Conservation (phyloP, 352 stramenopile genomes). For the Peronospora tabacina region DNA sequence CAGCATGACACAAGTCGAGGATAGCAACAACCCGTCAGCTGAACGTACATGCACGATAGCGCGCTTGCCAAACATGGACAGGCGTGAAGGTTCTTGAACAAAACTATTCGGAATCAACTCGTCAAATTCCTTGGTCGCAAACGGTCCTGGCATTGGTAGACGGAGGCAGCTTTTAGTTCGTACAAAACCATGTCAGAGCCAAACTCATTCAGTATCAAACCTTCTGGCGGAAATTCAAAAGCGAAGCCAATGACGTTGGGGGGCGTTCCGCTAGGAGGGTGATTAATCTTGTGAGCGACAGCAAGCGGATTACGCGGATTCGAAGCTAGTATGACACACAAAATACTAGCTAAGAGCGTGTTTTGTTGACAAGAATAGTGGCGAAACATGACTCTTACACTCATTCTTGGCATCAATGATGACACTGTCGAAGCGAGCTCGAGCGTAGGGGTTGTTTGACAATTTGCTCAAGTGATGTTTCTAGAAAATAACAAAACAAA, state of each 20-base stretch:
- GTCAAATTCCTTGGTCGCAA: constrained; percentile 45
- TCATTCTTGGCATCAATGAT: constrained; percentile 82
- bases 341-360: constrained; percentile 5
- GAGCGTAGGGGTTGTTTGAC: constrained; percentile 67
- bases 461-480: constrained; percentile 57
- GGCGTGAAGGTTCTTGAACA: constrained; percentile 64
- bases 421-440: constrained; percentile 78
- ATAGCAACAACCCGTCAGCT: neutral
- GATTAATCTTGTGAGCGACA: constrained; percentile 84
- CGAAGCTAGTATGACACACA: constrained; percentile 30
- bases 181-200: neutral
- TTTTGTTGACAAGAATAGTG: neutral
- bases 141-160: constrained; percentile 40
- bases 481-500: constrained; percentile 5
- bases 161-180: neutral
- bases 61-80: constrained; percentile 83
- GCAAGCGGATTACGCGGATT: constrained; percentile 58
- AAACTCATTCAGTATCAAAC: constrained; percentile 14
- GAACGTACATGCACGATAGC: constrained; percentile 67
- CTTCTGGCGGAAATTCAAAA: constrained; percentile 74
- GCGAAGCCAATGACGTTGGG: constrained; percentile 78
- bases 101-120: constrained; percentile 80
- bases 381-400: constrained; percentile 27
- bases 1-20: neutral
- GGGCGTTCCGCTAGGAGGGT: constrained; percentile 50